Evolutionary conservation across 805 yeast species (phyloP), one percentile per base, ranked within the genome.

Genomic region (Candida insectorum): DNA sequence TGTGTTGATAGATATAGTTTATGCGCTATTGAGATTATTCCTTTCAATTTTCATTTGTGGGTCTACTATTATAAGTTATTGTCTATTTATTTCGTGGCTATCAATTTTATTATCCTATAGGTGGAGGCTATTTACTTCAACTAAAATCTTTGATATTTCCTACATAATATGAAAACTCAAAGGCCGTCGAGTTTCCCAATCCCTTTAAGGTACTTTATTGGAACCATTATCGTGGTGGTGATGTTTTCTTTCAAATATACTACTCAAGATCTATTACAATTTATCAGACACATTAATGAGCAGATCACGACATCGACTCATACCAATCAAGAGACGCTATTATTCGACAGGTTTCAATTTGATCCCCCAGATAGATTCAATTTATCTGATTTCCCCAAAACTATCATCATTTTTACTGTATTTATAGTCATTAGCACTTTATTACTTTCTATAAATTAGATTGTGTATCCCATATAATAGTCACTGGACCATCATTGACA

Each of bases 401-500:
- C 49, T 5, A 48, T 59, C 52, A 30, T 46, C 1, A 34, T 43
- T 16, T 21, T 36, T 15, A 12, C 36, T 16, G 26, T 39, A 19
- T n/a, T 40, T 5, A 10, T 27, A 14, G 26, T 20, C 8, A 8
- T 20, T 20, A 20, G 23, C 11, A 20, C 11, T 20, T 20, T 8
- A 20, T 20, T 20, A 20, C 11, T 11, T 14, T 27, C 17, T 15
- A 32, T 20, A 9, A 4, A 15, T 17, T 16, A 32, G 7, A 28
- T 8, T 35, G 30, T 1, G 91, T 82, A 52, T 89, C 96, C 63
- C 83, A 73, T 14, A 81, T 73, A 20, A 91, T 81, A 0, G 97
- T 91, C 1, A 85, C 87, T 0, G 97, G 97, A 1, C 97, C 97
- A 49, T 91, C 97, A 51, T 93, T 93, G 10, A 81, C 77, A 40